Conservation (phyloP, 2,329 filamentous ascomycete genomes). For the Xylaria sp. region DNA sequence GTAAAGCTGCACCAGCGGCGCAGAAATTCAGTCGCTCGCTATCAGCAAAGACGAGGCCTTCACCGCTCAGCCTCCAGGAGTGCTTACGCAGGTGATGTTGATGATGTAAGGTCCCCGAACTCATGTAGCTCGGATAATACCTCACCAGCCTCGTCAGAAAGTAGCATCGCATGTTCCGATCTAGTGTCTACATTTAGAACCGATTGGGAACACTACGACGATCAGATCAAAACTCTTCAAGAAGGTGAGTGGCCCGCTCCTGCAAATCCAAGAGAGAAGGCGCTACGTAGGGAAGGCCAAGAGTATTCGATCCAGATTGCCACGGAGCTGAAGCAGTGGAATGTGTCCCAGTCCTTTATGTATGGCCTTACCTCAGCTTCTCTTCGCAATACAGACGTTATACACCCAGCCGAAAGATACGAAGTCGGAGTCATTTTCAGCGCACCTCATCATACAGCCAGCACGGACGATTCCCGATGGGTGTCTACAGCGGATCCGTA, state of each 20-base stretch:
- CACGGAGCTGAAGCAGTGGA: constrained; percentile 29
- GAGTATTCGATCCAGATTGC: constrained; percentile 29
- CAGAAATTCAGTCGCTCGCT: constrained; percentile 12
- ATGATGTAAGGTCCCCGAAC: background rate
- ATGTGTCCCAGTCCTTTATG: constrained; percentile 17
- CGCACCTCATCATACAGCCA: constrained; percentile 36
- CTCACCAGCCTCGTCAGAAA: background rate
- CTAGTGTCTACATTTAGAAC: constrained; percentile 8
- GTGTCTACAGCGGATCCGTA: constrained; percentile 39
- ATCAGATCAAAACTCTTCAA: constrained; percentile 12
- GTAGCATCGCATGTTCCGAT: constrained; percentile 9
- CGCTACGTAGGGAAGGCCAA: constrained; percentile 17
- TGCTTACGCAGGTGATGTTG: no score
- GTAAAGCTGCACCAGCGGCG: constrained; percentile 34
- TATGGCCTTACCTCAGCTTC: constrained; percentile 31
- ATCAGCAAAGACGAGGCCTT: background rate
- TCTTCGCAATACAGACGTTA: constrained; percentile 36
- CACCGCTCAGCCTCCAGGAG: background rate
- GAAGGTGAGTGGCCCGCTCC: constrained; percentile 25
- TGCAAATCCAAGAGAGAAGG: background rate
- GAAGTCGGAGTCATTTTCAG: constrained; percentile 39
- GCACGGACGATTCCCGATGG: constrained; percentile 27
- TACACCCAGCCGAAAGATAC: constrained; percentile 29
- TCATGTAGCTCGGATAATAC: background rate
- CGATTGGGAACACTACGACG: constrained; percentile 30